Evolutionary conservation across 129 eudicot species (phyloP), one percentile per base, ranked within the genome.

Genomic region (Lactuca sativa): DNA sequence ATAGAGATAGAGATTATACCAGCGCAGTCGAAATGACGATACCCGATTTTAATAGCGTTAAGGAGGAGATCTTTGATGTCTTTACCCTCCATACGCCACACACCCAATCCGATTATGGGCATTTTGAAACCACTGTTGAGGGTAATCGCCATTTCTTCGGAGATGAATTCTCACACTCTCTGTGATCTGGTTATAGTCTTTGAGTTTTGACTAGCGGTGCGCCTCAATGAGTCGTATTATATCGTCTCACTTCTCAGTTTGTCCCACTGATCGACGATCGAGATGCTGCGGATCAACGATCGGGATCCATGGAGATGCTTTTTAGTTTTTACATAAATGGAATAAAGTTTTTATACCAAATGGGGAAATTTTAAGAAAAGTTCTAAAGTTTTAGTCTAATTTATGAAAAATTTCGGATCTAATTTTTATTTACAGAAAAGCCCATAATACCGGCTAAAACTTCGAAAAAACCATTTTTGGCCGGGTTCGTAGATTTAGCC

Each of bases 1-100:
- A n/a, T 21, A 21, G n/a, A 54, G 64, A 60, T 10, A 14, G 16
- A 47, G 47, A 49, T n/a, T 3, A 31, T 67, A 91, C 97, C 97
- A 11, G 97, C 95, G 51, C 97, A 91, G 62, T 91, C 97, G 62
- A 91, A 88, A 71, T 91, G 97, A 57, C 97, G 95, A 65, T 91
- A 91, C 0, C 97, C 97, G 64, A 88, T 78, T 33, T 85, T 83
- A 67, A 91, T 81, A 81, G 97, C 92, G 44, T 85, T 85, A 43
- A 91, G 41, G 61, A 91, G 77, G 52, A 88, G 95, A 67, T 77
- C 64, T 78, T 82, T 85, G 65, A 91, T 74, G 51, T 88, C 88
- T 79, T 91, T 87, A 66, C 84, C 87, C 40, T 87, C 95, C 95
- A 88, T 91, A 56, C 97, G 86, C 95, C 95, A 91, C 13, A 91